Evolutionary conservation across 1,139 yeast genomes (phyloP), one percentile per base, ranked within the genome.

Genomic region (Geotrichum bryndzae): DNA sequence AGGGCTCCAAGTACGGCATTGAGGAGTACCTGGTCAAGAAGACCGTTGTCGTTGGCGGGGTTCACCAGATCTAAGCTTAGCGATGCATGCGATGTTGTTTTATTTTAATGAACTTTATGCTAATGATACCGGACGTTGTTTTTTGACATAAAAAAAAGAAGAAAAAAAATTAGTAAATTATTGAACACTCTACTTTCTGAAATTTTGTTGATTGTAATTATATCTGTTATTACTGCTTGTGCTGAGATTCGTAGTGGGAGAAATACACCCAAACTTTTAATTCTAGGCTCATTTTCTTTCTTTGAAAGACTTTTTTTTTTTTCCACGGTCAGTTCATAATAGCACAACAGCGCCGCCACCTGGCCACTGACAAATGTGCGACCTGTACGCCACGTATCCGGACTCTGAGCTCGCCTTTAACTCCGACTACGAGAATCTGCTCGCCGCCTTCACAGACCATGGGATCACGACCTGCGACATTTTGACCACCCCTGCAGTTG

Each of bases 1-100:
- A 88, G 73, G 94, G 92, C 52, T 86, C 91, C 23, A 77, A 84
- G 68, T 84, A 85, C 71, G 96, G 95, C 58, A 73, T 88, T 64
- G 90, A 87, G 59, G 95, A 88, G 72, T 88, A 87, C 75, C 79
- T 86, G 38, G 83, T 82, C 50, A 75, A 87, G 68, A 87, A 87
- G 76, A 80, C 88, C 51, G 78, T 86, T 58, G 84, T 81, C 38
- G 61, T 65, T 41, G 58, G 50, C 15, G 51, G 56, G 7, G 54
- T 51, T 23, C 41, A 53, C 51, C 35, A 51, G 18, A 29, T 51
- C 18, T 41, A 41, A 15, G 48, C 18, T n/a, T 41, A 8, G 48
- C 48, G 22, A 15, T 41, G 48, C 48, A 41, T 41, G 48, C 48
- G 13, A 41, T 41, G 22, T 41, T 41, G 48, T 41, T 41, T 15